Percentiles rank a stretch among this genome's conserved stretches.
Conservation (phyloP, 2,329 filamentous ascomycete genomes). For the Neofusicoccum sp. region DNA sequence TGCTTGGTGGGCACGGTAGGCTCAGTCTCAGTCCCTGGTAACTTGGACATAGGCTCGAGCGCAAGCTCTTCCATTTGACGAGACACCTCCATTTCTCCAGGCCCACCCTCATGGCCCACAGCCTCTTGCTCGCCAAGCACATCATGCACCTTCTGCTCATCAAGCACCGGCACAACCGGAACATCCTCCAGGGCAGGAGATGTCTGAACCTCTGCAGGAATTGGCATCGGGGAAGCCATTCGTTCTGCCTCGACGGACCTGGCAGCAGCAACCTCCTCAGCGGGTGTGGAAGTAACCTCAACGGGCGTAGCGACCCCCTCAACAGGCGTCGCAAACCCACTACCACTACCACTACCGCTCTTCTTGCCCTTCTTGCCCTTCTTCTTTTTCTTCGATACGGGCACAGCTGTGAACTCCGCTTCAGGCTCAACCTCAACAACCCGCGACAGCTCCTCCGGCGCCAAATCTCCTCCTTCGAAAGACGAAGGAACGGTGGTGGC, state of each 20-base stretch:
- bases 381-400: not conserved
- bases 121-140: not conserved
- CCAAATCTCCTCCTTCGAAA: not conserved
- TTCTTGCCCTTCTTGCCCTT: conserved; percentile 28
- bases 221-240: no score
- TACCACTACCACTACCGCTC: conserved; percentile 20
- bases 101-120: not conserved
- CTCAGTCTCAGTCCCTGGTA: no score
- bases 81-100: no score
- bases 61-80: no score
- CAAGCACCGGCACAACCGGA: not conserved
- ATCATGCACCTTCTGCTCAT: not conserved
- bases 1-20: no score
- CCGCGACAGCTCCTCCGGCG: not conserved
- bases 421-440: not conserved
- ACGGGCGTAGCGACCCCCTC: not conserved
- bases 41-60: no score
- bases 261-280: no score
- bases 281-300: no score
- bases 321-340: not conserved
- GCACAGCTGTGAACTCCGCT: not conserved
- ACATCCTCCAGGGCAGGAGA: not conserved
- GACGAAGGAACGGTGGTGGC: no score
- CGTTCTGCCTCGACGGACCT: no score
- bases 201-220: not conserved